These are phyloP conservation scores for Globisporangium paroecandrum DNA, from an alignment of 352 stramenopile genomes.

Conservation along the genomic window DNA sequence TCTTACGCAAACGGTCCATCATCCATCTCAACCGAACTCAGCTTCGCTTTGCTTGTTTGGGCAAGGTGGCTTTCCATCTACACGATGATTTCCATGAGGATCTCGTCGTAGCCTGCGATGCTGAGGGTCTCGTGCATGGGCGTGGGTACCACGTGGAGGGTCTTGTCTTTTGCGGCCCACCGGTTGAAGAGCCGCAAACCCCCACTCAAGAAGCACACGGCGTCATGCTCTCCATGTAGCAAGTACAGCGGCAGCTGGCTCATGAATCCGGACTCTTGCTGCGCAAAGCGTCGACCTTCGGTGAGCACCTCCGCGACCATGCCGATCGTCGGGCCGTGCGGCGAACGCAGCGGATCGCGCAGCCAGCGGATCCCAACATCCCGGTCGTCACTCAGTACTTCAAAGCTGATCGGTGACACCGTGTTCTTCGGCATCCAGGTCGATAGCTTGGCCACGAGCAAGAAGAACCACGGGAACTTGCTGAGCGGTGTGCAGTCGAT, in stretches of 20 bases:
- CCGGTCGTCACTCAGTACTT: conserved; percentile 27
- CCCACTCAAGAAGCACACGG: conserved; percentile 30
- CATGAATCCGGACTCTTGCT: conserved; percentile 23
- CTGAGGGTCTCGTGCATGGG: conserved; percentile 42
- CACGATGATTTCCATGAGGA: conserved; percentile 26
- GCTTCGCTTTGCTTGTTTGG: not conserved
- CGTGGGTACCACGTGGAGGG: conserved; percentile 35
- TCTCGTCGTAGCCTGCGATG: conserved; percentile 28
- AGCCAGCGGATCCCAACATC: conserved; percentile 27
- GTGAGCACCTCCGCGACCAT: conserved; percentile 26
- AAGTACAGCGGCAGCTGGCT: conserved; percentile 31
- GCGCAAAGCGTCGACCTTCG: conserved; percentile 21
- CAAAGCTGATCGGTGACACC: conserved; percentile 25
- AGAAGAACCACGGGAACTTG: conserved; percentile 19
- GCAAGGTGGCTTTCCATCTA: conserved; percentile 31
- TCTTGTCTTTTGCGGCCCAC: conserved; percentile 41
- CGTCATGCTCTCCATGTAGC: conserved; percentile 36
- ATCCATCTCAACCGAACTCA: not conserved
- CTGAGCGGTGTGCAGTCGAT: conserved; percentile 29
- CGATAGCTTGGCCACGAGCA: conserved; percentile 25
- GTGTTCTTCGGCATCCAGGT: conserved; percentile 31
- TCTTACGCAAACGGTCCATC: too few relatives aligned
- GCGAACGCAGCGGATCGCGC: conserved; percentile 31
- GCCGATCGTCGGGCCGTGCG: conserved; percentile 26
- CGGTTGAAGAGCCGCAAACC: conserved; percentile 32